Base-by-base conservation (phyloP, 192 early-diverging fungal genomes). In the Linnemannia exigua region DNA sequence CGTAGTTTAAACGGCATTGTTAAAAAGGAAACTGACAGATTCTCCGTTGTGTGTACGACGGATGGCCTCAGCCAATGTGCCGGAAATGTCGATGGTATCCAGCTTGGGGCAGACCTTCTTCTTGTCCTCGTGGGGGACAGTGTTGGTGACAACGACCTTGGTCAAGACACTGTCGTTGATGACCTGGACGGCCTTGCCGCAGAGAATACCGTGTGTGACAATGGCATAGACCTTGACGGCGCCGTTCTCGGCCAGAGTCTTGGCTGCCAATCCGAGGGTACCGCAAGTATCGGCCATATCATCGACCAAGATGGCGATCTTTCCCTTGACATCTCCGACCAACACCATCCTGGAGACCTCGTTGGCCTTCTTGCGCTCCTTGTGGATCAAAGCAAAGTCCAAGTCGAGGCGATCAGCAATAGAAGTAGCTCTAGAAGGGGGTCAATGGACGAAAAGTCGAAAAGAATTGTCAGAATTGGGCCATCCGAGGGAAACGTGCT, bases 211-310 rank as follows among this genome's bases (percentile, higher is more conserved):
- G 84, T 99, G 98, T 41, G 98, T 98, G 44, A 99, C 96, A 87
- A 98, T 94, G 33, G 98, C 98, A 74, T 97, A 97, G n/a, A 99
- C 96, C 79, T 96, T 95, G 3, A 91, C 89, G 12, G 98, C 98
- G 61, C 98, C 98, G 80, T 97, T 95, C 41, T 97, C 94, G 73
- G 94, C 92, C 71, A 99, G 91, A 17, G 96, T 94, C 76, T 96
- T 93, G 70, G 98, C 96, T 16, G 98, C 98, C 79, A 94, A 87
- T 20, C 93, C 94, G 61, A 99, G 92, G 14, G 98, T 99, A 75
- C 95, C 94, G 87, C 94, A 98, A 33, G 97, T 99, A 89, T 99
- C 98, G 38, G 97, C 97, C 93, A 99, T 97, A 89, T 99, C 98
- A 87, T 99, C 98, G 41, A 99, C 95, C 77, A 99, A 87, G 79